These are phyloP conservation scores for Vitis hybrid DNA, from an alignment of 177 flowering plant species.

Conservation along the genomic window DNA sequence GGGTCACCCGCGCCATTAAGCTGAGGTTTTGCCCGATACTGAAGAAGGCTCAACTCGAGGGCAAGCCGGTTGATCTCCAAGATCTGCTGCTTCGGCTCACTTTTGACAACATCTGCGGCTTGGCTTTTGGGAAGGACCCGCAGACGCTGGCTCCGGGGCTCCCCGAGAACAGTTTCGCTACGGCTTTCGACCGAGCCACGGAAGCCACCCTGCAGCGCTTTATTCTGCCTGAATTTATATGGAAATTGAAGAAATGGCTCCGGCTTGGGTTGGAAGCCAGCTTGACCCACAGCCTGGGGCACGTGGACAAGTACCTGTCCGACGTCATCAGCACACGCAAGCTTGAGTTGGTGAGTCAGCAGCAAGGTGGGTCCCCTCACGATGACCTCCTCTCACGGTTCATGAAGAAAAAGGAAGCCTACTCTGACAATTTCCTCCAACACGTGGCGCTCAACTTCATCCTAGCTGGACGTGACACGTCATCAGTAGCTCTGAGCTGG, in stretches of 20 bases:
- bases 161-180: conserved; percentile 67
- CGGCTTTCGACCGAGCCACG: conserved; percentile 77
- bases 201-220: conserved; percentile 72
- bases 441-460: conserved; percentile 75
- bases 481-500: conserved; percentile 75
- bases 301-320: conserved; percentile 54
- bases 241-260: conserved; percentile 68
- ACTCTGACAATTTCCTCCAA: conserved; percentile 58
- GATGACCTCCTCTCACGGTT: conserved; percentile 70
- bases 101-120: conserved; percentile 78
- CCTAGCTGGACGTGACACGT: conserved; percentile 84
- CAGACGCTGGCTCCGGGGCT: conserved; percentile 56
- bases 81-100: conserved; percentile 70
- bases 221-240: conserved; percentile 50
- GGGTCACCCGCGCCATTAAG: conserved; percentile 71
- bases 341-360: conserved; percentile 46
- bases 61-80: conserved; percentile 57
- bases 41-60: conserved; percentile 44
- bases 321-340: conserved; percentile 61
- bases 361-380: conserved; percentile 29
- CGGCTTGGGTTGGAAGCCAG: conserved; percentile 62
- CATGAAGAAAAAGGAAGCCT: conserved; percentile 64
- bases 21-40: conserved; percentile 60
- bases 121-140: conserved; percentile 69
- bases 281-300: conserved; percentile 48